A percentile compares a stretch with the other conserved stretches of the same genome.
Evolutionary conservation across 2,329 filamentous ascomycete genomes (phyloP).

Genomic region (Colletotrichum nymphaeae): DNA sequence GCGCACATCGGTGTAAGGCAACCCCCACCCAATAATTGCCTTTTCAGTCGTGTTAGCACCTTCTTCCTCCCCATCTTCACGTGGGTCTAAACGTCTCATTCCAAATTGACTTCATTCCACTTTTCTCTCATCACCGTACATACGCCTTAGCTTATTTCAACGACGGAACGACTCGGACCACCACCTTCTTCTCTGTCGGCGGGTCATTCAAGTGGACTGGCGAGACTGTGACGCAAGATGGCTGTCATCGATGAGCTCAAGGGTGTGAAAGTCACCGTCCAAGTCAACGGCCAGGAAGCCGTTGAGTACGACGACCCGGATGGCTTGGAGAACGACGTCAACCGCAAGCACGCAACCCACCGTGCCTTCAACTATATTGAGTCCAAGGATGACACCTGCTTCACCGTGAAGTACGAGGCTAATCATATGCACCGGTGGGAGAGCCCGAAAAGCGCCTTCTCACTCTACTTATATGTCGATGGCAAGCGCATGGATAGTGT

Average conservation of each 20-base stretch:
- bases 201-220: background rate
- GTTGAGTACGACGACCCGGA: constrained; percentile 38
- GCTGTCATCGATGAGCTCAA: constrained; percentile 39
- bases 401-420: constrained; percentile 34
- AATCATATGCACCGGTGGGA: constrained; percentile 27
- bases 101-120: background rate
- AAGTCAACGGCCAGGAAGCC: constrained; percentile 35
- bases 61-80: background rate
- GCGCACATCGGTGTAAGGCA: background rate
- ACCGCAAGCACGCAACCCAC: background rate
- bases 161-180: background rate
- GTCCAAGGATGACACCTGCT: constrained; percentile 36
- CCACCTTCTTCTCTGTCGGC: background rate
- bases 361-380: constrained; percentile 37
- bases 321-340: background rate
- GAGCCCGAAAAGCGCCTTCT: constrained; percentile 27
- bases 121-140: background rate
- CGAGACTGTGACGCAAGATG: constrained; percentile 35
- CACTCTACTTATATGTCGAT: constrained; percentile 36
- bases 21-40: background rate
- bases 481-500: constrained; percentile 27
- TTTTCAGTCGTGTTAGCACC: background rate
- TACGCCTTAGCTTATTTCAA: background rate
- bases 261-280: constrained; percentile 39
- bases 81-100: background rate